Evolutionary conservation across 2,329 filamentous ascomycete species (phyloP).

Genomic region (Endoconidiophora polonica): DNA sequence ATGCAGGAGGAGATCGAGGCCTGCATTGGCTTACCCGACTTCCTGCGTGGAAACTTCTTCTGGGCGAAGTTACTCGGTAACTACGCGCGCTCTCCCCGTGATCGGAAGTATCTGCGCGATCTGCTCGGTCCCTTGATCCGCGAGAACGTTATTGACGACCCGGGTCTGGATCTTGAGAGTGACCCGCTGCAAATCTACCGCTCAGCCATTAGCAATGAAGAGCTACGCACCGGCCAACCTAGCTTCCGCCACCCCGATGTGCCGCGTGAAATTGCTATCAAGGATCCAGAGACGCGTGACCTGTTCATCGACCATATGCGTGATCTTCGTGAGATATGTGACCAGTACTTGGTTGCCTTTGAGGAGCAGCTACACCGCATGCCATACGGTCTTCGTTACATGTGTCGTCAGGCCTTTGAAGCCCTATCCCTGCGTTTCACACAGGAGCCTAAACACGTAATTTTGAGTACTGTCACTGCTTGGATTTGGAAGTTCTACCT

Average conservation of each 20-base stretch:
- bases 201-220: conserved; percentile 91
- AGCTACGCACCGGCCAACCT: conserved; percentile 74
- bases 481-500: conserved; percentile 95
- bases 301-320: conserved; percentile 90
- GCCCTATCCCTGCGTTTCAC: conserved; percentile 61
- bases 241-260: conserved; percentile 72
- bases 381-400: conserved; percentile 81
- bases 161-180: conserved; percentile 80
- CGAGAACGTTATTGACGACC: conserved; percentile 85
- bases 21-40: conserved; percentile 61
- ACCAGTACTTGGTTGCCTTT: conserved; percentile 68
- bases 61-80: conserved; percentile 75
- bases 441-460: conserved; percentile 56
- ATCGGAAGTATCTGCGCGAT: conserved; percentile 82
- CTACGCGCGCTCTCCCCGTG: conserved; percentile 79
- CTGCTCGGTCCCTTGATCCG: conserved; percentile 71
- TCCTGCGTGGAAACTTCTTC: conserved; percentile 78
- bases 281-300: conserved; percentile 79
- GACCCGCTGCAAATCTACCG: conserved; percentile 96
- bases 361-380: conserved; percentile 76
- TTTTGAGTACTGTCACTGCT: conserved; percentile 70
- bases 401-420: conserved; percentile 75
- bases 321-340: conserved; percentile 83
- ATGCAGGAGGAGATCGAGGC: conserved; percentile 73
- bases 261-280: conserved; percentile 82